Base-by-base conservation (phyloP, 768 basidiomycete species). In the Udeniomyces megalosporus region DNA sequence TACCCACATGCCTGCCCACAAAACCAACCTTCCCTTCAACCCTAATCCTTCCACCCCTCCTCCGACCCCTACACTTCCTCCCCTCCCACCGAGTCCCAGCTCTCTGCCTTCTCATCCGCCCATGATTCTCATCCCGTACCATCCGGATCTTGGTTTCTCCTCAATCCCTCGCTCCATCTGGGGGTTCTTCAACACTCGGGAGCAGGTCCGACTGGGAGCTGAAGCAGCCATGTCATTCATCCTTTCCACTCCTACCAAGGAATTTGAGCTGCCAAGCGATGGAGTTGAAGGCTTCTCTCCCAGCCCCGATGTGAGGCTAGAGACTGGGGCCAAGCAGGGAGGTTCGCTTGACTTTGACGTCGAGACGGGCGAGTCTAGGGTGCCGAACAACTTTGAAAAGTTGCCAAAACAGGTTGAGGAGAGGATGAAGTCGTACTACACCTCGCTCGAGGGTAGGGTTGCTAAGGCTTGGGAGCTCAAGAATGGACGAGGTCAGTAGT, bases 181-280 rank as follows among this genome's bases (percentile, higher is more conserved):
- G n/a, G 32, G 35, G 17, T 65, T 51, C 42, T 65, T 65, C 63
- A 59, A 60, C 52, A 54, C 50, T 10, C 24, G 38, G 6, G 51
- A 26, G 6, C 32, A 65, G 1, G 49, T 51, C 38, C 44, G 47
- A 14, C 15, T 65, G 12, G 63, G 58, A 29, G 63, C 38, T 31
- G 63, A 65, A 42, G 63, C 63, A 2, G 63, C 63, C 14, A n/a
- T 65, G n/a, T 58, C 63, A 1, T 59, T 65, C 63, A 59, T 65
- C 49, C 58, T 65, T 15, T 20, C n/a, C 31, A 10, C 24, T 8
- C 50, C 57, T 10, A 24, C 29, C 0, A 1, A 2, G 2, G 54
- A 58, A 4, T 31, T 60, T 45, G 34, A 20, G 22, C 17, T 28
- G 8, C 49, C 62, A 0, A 28, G 38, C 4, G 38, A 34, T 10